Base-by-base conservation (phyloP, 1,284 basidiomycete genomes). In the Cryptococcus sp. region DNA sequence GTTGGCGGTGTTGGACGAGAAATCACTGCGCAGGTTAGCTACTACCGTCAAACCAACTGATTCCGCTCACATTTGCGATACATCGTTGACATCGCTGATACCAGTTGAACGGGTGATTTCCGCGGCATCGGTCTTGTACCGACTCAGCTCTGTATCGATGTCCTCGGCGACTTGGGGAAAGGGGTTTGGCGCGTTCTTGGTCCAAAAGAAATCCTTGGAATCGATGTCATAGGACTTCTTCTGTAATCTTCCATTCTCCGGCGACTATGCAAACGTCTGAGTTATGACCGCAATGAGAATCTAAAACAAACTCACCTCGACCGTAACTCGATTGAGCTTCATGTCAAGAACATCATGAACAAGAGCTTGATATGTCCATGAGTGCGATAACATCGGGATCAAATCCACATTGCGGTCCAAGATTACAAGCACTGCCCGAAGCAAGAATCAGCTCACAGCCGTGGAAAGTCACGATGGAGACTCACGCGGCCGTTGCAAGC, bases 101-200 rank as follows among this genome's bases (percentile, higher is more conserved):
- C 96, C 96, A 0, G 96, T 98, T 23, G 90, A 92, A 45, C 95
- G 84, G 5, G 96, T 99, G 62, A 99, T 89, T 75, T 99, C 96
- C 10, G 93, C 93, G 1, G 96, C 94, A 70, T 99, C 96, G 66
- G 89, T 84, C 80, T 98, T 99, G 79, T 99, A 99, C 44, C 76
- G 73, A 53, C 50, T 46, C 45, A 99, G 81, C 77, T 99, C 96
- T 4, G 83, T 73, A 71, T 99, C 93, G 54, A 99, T 98, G 67
- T 99, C 94, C 74, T 98, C 96, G 1, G 96, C 95, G 1, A 99
- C 96, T 69, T 97, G 92, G 34, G 96, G 96, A 83, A 99, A 99
- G 0, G 96, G 96, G 64, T 91, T 92, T 6, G 89, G 87, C 1
- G 93, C 92, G 72, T 99, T 97, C 78, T 92, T 93, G 10, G 88